Evolutionary conservation across 306 rosid species (phyloP), one percentile per base, ranked within the genome.

Genomic region (Erythrophleum fordii): DNA sequence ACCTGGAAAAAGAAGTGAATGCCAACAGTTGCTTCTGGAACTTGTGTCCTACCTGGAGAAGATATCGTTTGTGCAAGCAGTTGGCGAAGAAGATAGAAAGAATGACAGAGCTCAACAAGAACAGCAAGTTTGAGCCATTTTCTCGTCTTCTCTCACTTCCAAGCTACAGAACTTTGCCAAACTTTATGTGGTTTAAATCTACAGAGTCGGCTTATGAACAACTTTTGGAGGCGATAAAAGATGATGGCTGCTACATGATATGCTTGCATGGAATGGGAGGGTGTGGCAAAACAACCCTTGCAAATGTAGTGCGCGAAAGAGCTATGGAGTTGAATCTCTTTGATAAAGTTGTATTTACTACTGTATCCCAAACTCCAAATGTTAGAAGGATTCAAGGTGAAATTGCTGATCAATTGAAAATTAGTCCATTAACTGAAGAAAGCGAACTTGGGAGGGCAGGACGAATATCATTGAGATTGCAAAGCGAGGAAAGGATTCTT

Each of bases 261-360:
- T 37, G 42, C 2, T 9, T 71, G 17, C 7, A 46, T 71, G 76
- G 60, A 2, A 48, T 71, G 39, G 60, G 76, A 16, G 76, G 76
- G 0, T 16, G 16, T 13, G 42, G 76, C 9, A 71, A 71, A 28
- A 71, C 76, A 48, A 28, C 76, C 3, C 20, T 71, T 10, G 42
- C 26, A 7, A 71, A 18, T 14, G 60, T 14, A 48, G 23, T 71
- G 7, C 44, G 76, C 8, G 48, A 46, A 29, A 14, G 35, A 10
- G 60, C 17, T 1, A 71, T 48, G 29, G 56, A 28, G 4, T 17
- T 48, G n/a, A 48, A 28, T 10, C 3, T 46, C 17, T 45, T 71
- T 71, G 76, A 71, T 7, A 34, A 71, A 17, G 60, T 71, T 8
- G 41, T 71, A 16, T 16, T 26, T 7, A 17, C 8, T 18, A 45